Percentiles rank a stretch among this genome's conserved stretches.
These are phyloP conservation scores for Boletellus ananiceps DNA, from an alignment of 768 basidiomycete species.

Conservation along the genomic window DNA sequence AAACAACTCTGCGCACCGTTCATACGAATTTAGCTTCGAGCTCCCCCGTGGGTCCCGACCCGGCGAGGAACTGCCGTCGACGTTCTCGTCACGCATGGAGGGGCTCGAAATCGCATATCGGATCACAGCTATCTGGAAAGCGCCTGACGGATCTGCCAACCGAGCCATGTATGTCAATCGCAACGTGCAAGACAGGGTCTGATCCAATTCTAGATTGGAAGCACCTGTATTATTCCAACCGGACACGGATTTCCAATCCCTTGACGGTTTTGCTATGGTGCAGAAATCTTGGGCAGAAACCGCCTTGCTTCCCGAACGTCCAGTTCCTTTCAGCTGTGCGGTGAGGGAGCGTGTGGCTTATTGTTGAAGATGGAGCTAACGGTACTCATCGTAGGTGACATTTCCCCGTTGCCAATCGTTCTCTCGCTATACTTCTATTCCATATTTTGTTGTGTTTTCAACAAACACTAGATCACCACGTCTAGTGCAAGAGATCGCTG, in stretches of 20 bases:
- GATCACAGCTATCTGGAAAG: constrained; percentile 56
- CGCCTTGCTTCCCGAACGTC: constrained; percentile 57
- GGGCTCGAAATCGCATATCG: constrained; percentile 49
- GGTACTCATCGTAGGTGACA: constrained; percentile 41
- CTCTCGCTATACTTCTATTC: constrained; percentile 56
- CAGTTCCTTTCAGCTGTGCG: constrained; percentile 60
- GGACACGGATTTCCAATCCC: constrained; percentile 54
- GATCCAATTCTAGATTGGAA: constrained; percentile 45
- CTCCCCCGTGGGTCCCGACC: constrained; percentile 45
- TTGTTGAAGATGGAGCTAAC: not conserved
- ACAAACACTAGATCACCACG: constrained; percentile 52
- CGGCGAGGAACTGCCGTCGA: constrained; percentile 60
- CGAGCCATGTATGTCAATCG: constrained; percentile 45
- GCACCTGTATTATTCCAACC: constrained; percentile 61
- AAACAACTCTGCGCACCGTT: constrained; percentile 26
- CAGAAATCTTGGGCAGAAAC: constrained; percentile 65
- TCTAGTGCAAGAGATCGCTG: constrained; percentile 59
- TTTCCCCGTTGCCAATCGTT: constrained; percentile 59
- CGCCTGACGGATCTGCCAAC: constrained; percentile 39
- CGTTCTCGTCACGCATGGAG: constrained; percentile 41
- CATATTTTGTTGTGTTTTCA: constrained; percentile 70
- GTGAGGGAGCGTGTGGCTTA: constrained; percentile 38
- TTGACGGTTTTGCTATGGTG: constrained; percentile 42
- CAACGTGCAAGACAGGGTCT: not conserved
- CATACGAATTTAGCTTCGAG: constrained; percentile 50